These are phyloP conservation scores for Quercus tomentella DNA, from an alignment of 331 rosid genomes.

Conservation along the genomic window DNA sequence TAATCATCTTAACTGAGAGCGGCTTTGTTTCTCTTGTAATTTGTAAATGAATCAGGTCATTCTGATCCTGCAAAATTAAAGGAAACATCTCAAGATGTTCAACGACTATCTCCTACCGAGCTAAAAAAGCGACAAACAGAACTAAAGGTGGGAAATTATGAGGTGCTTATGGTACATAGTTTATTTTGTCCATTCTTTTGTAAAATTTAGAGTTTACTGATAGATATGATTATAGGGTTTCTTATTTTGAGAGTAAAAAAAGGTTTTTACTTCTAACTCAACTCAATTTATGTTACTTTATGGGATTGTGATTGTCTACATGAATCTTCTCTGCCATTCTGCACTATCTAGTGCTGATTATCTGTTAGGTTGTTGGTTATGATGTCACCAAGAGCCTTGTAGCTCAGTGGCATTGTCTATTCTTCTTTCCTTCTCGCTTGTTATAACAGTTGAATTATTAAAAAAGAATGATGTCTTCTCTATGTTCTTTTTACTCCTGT, in stretches of 20 bases:
- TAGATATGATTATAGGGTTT: too few species aligned
- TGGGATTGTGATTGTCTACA: background rate
- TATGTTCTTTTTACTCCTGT: background rate
- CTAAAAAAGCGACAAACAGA: conserved; percentile 57
- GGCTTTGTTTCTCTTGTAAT: background rate
- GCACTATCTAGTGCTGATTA: background rate
- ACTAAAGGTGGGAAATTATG: conserved; percentile 47
- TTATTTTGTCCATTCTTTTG: background rate
- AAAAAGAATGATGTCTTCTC: background rate
- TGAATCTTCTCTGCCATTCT: background rate
- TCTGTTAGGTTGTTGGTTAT: background rate
- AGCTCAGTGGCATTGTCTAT: too few species aligned
- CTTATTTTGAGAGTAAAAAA: too few species aligned
- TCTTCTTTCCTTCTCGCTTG: too few species aligned
- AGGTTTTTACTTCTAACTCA: too few species aligned
- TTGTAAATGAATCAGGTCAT: conserved; percentile 43
- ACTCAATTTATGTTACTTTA: background rate
- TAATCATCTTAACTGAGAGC: background rate
- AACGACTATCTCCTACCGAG: conserved; percentile 42
- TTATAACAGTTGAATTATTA: too few species aligned
- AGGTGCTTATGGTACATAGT: background rate
- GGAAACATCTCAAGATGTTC: conserved; percentile 52
- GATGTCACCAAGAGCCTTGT: too few species aligned
- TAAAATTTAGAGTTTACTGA: background rate
- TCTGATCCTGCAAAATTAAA: conserved; percentile 75